A percentile compares a stretch with the other conserved stretches of the same genome.
These are phyloP conservation scores for Graphiopsis chlorocephala DNA, from an alignment of 2,329 filamentous ascomycete genomes.

Conservation along the genomic window DNA sequence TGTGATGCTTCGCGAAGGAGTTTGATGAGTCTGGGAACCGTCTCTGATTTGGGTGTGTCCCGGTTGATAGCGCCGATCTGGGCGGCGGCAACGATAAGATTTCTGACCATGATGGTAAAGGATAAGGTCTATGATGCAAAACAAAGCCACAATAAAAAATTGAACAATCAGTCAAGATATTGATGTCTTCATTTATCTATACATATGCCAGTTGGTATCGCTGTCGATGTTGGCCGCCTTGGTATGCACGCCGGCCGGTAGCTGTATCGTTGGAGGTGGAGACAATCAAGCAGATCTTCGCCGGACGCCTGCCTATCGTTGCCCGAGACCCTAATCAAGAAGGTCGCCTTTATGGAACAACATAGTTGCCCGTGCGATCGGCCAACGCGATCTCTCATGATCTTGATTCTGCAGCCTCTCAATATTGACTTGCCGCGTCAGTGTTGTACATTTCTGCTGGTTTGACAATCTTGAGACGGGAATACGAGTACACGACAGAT, in stretches of 20 bases:
- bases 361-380: not conserved
- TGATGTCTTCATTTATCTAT: not conserved
- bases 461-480: not conserved
- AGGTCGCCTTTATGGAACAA: not conserved
- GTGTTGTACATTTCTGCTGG: not conserved
- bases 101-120: slow-evolving; percentile 38
- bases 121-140: not conserved
- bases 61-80: slow-evolving; percentile 52
- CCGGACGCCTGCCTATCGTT: slow-evolving; percentile 12
- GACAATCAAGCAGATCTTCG: not conserved
- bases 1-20: slow-evolving; percentile 48
- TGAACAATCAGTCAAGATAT: not conserved
- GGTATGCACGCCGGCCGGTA: slow-evolving; percentile 9
- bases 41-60: slow-evolving; percentile 41
- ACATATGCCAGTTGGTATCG: not conserved
- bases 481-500: not conserved
- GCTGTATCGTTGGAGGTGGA: not conserved
- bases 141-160: not conserved
- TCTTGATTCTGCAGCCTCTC: not conserved
- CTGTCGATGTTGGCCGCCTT: slow-evolving; percentile 3
- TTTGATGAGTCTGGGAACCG: slow-evolving; percentile 49
- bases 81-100: slow-evolving; percentile 52
- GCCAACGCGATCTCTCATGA: not conserved
- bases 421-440: not conserved
- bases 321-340: slow-evolving; percentile 5